Conservation (phyloP, 768 basidiomycete genomes). For the Lentinula guzmanii region DNA sequence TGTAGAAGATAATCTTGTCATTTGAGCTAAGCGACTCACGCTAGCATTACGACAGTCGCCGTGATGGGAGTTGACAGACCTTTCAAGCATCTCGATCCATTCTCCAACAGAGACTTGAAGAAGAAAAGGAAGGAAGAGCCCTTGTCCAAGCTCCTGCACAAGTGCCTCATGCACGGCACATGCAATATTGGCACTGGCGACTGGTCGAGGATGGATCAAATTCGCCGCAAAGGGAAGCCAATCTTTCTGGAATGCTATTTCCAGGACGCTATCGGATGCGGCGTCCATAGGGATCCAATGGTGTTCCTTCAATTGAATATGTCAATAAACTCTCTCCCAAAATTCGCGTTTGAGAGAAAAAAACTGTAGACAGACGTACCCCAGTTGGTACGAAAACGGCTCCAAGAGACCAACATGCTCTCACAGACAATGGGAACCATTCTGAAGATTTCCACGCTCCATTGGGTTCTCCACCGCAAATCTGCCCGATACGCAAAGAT, state of each 20-base stretch:
- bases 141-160: neutral
- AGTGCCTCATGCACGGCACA: neutral
- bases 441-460: conserved; percentile 34
- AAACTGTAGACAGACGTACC: too few relatives aligned
- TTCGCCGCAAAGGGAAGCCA: neutral
- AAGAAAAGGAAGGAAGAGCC: neutral
- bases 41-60: neutral
- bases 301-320: neutral
- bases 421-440: conserved; percentile 34
- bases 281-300: neutral
- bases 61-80: neutral
- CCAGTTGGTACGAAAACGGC: neutral
- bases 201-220: neutral
- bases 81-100: neutral
- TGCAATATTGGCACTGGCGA: neutral
- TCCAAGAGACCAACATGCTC: conserved; percentile 22
- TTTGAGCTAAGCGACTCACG: neutral
- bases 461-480: conserved; percentile 25
- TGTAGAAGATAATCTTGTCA: neutral
- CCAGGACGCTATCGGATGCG: neutral
- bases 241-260: neutral
- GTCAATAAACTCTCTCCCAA: too few relatives aligned
- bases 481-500: conserved; percentile 30
- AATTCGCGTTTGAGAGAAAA: too few relatives aligned
- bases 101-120: neutral